Conservation (phyloP, 2,329 filamentous ascomycete genomes). For the Pseudohalonectria lignicola region DNA sequence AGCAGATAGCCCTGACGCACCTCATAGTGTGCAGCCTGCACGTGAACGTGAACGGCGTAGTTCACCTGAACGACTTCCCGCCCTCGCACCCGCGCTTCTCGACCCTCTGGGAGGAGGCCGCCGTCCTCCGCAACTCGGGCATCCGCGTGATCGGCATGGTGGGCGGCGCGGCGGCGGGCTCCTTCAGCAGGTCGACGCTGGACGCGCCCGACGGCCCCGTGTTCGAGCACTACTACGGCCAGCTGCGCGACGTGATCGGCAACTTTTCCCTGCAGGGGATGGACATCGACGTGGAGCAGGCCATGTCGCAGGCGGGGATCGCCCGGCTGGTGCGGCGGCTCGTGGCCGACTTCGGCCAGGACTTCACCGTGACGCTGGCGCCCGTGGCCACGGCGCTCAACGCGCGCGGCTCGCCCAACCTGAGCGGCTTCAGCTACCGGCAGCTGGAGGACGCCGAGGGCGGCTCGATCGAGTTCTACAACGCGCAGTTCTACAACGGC, state of each 20-base stretch:
- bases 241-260: conserved; percentile 50
- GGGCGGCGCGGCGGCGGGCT: conserved; percentile 72
- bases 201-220: conserved; percentile 30
- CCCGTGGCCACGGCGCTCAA: conserved; percentile 67
- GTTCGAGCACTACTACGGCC: conserved; percentile 62
- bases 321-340: conserved; percentile 52
- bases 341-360: conserved; percentile 50
- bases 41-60: conserved; percentile 56
- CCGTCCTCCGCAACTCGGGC: conserved; percentile 58
- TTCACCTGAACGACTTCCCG: conserved; percentile 72
- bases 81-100: conserved; percentile 57
- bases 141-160: conserved; percentile 80
- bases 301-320: conserved; percentile 53
- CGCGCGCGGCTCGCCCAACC: conserved; percentile 39
- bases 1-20: conserved; percentile 53
- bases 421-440: conserved; percentile 76
- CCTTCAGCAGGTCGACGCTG: conserved; percentile 45
- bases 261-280: conserved; percentile 50
- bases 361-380: conserved; percentile 65
- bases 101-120: conserved; percentile 69
- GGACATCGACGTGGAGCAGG: conserved; percentile 67
- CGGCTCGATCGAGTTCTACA: conserved; percentile 69
- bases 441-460: conserved; percentile 59
- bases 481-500: conserved; percentile 85
- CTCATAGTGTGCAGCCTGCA: conserved; percentile 82